Base-by-base conservation (phyloP, 805 yeast genomes). In the Isabelozyma rhagii region DNA sequence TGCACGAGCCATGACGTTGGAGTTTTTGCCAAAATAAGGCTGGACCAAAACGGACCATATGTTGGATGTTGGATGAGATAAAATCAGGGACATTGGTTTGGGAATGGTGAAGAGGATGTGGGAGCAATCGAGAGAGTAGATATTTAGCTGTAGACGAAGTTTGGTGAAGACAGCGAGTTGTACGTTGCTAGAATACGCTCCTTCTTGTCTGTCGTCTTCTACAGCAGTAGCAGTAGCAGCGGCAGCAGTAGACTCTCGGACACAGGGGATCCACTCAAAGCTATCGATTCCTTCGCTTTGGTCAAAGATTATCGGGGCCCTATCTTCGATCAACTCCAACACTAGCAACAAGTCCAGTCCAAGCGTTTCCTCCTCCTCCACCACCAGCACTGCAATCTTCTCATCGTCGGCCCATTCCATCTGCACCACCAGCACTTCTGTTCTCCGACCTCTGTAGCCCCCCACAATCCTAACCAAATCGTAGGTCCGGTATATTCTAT, bases 111-210 rank as follows among this genome's bases (percentile, higher is more conserved):
- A 59, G 5, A 70, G 50, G 10, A 68, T 51, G 40, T 63, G 66
- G 0, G 71, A 61, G 48, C 72, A 66, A 49, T 71, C 72, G 3
- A 74, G 50, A 0, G 78, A 72, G 51, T 70, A 74, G 9, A 72
- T 57, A 43, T 66, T 67, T 11, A 62, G 60, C 31, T 63, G 62
- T 9, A 73, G 56, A 18, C 55, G 46, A 21, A 55, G 48, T 28
- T 58, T 57, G 9, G 73, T 60, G 50, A 62, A 71, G 4, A 72
- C 54, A 3, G 65, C 61, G 18, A 74, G 41, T 50, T 73, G 76
- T 36, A 62, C 64, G 34, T 66, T 56, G 51, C 72, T 70, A 13
- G 45, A 27, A 53, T 72, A 71, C 13, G 69, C 69, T 0, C 74
- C 72, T 17, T 45, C 56, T 8, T 34, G 46, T n/a, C 49, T 43